phyloP scores from a whole-genome alignment of 2,329 filamentous ascomycete species.

The Monosporascus sp. region DNA sequence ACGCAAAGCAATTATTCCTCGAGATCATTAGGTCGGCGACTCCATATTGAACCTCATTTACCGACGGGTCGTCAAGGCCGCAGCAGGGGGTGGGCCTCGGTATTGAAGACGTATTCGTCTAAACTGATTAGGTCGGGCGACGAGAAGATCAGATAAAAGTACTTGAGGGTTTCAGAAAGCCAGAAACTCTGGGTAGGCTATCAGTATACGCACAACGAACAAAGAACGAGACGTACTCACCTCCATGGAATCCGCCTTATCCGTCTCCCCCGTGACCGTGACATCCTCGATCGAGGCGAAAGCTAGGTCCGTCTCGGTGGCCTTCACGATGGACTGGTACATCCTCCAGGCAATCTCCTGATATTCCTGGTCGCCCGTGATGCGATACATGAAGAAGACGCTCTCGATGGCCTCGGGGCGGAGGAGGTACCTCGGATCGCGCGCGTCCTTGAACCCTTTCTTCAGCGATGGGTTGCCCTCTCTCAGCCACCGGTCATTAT shows the following conservation, averaged over 20 bases:
- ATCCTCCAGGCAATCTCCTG: conserved; percentile 49
- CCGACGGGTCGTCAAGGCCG: conserved; percentile 9
- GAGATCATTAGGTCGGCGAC: too few relatives aligned
- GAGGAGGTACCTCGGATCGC: conserved; percentile 44
- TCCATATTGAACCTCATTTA: not conserved
- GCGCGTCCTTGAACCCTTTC: conserved; percentile 58
- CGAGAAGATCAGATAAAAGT: conserved; percentile 68
- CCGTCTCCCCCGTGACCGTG: conserved; percentile 41
- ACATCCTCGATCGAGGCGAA: conserved; percentile 46
- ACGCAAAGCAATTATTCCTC: too few relatives aligned
- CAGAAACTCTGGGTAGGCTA: conserved; percentile 58
- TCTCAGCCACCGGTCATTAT: conserved; percentile 28
- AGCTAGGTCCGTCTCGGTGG: conserved; percentile 41
- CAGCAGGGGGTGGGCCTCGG: conserved; percentile 43
- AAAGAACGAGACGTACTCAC: conserved; percentile 6
- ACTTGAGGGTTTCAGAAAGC: conserved; percentile 69
- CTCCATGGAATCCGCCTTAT: conserved; percentile 24
- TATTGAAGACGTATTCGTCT: conserved; percentile 62
- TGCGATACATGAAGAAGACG: conserved; percentile 48
- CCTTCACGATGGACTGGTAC: conserved; percentile 41
- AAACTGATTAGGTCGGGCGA: conserved; percentile 58
- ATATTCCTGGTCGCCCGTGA: conserved; percentile 42
- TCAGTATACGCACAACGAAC: conserved; percentile 37
- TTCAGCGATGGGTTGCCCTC: conserved; percentile 24
- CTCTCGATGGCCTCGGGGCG: conserved; percentile 49